Base-by-base conservation (phyloP, 2,329 filamentous ascomycete genomes). In the Penicillium sp. region DNA sequence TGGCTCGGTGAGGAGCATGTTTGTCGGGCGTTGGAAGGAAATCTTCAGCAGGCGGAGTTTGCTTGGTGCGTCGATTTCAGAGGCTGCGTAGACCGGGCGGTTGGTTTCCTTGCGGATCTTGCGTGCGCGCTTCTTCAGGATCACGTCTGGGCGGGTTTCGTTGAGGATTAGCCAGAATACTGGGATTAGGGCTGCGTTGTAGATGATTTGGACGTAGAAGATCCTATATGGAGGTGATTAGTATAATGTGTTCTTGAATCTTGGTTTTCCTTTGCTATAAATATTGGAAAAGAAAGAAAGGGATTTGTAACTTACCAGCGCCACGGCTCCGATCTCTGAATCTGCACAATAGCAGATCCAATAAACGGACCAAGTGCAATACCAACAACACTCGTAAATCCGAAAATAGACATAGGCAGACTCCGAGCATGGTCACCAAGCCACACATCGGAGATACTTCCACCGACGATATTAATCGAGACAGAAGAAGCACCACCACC, bases 341-440 rank as follows among this genome's bases (percentile, higher is more conserved):
- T 74, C 8, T 70, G 60, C 11, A 76, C 65, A 25, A 77, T 74
- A 1, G 73, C 68, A 34, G 71, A 73, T 2, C 78, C 78, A 16
- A 79, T 70, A 6, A 79, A 76, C 0, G 78, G 78, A 0, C 78
- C 78, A 34, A 78, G 68, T 15, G 72, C 77, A 27, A 80, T 70
- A 2, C 78, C 78, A 7, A 76, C 68, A 6, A 80, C 72, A 36
- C 76, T 71, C 0, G 73, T 75, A 33, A 77, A 76, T 0, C 78
- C 78, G 36, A 76, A 80, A 5, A 79, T 64, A 0, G 75, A 76
- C 63, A 76, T 78, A 0, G 72, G 73, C 33, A 78, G 66, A 54
- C 76, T 78, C 23, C 77, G 74, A 1, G 69, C 72, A 16, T 68
- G 65, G 0, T 75, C 71, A 2, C 73, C 70, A 10, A 66, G 58